Evolutionary conservation across 345 rosid genomes (phyloP).

Genomic region (Citrus maxima): DNA sequence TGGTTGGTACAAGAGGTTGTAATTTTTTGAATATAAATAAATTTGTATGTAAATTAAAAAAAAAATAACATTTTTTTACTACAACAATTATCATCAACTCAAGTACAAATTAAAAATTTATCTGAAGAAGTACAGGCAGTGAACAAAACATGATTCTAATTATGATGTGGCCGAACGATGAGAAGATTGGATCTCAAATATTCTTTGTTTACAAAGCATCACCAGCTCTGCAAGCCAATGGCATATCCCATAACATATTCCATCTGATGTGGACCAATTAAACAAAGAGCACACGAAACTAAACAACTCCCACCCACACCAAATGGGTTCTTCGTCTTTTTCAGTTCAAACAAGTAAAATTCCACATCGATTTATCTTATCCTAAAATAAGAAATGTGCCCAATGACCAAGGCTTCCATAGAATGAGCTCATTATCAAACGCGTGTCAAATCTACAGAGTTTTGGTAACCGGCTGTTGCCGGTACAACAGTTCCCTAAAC

Average conservation of each 20-base stretch:
- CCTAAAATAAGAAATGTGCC: slow-evolving; percentile 16
- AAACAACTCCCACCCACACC: slow-evolving; percentile 17
- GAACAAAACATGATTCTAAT: no score
- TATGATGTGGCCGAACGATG: not conserved
- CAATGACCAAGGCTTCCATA: slow-evolving; percentile 18
- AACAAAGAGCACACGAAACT: slow-evolving; percentile 3
- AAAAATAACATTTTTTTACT: no score
- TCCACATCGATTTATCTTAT: not conserved
- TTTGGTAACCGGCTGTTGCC: slow-evolving; percentile 37
- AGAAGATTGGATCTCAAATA: not conserved
- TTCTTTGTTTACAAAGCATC: not conserved
- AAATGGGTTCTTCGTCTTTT: slow-evolving; percentile 13
- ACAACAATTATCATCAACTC: no score
- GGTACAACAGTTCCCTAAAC: slow-evolving; percentile 22
- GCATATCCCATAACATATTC: not conserved
- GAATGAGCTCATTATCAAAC: slow-evolving; percentile 18
- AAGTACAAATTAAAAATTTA: no score
- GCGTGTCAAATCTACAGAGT: slow-evolving; percentile 44
- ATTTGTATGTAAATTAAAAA: no score
- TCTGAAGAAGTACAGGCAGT: no score
- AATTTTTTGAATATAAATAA: no score
- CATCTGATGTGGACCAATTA: slow-evolving; percentile 28
- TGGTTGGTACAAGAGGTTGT: no score
- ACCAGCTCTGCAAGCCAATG: not conserved
- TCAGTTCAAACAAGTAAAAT: not conserved